Base-by-base conservation (phyloP, 2,329 filamentous ascomycete species). In the Xylaria sp. region DNA sequence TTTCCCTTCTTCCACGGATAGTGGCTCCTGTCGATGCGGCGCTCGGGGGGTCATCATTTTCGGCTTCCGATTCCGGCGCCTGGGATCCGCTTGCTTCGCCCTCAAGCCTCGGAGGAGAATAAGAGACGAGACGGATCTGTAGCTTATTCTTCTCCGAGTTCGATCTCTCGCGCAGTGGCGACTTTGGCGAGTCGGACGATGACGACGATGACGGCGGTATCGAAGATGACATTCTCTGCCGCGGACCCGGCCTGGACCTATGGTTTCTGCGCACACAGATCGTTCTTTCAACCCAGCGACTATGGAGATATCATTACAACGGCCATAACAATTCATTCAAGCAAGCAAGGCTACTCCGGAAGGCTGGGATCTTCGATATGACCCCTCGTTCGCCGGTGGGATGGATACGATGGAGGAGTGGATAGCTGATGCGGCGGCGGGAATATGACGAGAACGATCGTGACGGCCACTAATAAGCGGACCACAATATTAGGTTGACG, bases 71-170 rank as follows among this genome's bases (percentile, higher is more conserved):
- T 24, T 57, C 56, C 11, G 51, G 38, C 48, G 43, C 60, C 54
- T 60, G 60, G 55, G 64, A 63, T 37, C 44, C 59, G 38, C 54
- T 44, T 44, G 60, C 54, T 52, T 65, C 65, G 48, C 56, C 56
- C 44, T 71, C 70, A 20, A 62, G 68, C 44, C 73, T 72, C 7
- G 77, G 76, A 41, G 78, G 78, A 19, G 77, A 75, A 60, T 80
- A 79, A 18, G 77, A 77, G 45, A 81, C 78, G 50, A 80, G 62
- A 45, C 78, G 77, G 62, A 81, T 80, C 54, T 72, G 71, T 39
- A 72, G 68, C 38, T 60, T 67, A 61, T 73, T 77, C 62, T 70
- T 73, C 62, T 76, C 72, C 56, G 76, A 75, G 24, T 69, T 70
- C 37, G 72, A 71, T 50, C 72, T 72, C 64, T 76, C 72, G 57